Percentiles rank a stretch among this genome's conserved stretches.
Conservation (phyloP, 495 filamentous ascomycete species). For the Massariosphaeria phaeospora region DNA sequence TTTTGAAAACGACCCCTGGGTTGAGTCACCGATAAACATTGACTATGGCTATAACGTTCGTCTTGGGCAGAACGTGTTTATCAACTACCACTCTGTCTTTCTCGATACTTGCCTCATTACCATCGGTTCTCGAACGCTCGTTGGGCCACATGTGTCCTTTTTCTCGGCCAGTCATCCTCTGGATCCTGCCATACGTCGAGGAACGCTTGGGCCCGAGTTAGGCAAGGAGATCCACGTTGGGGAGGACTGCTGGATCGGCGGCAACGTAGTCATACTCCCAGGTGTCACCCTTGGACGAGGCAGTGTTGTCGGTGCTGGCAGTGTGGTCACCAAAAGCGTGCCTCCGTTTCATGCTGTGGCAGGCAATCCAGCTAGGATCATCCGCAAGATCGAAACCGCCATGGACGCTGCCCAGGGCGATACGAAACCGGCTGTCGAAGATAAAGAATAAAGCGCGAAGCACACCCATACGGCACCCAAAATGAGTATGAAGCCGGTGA, state of each 20-base stretch:
- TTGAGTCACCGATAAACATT: constrained; percentile 64
- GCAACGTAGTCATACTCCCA: constrained; percentile 66
- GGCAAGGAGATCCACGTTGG: constrained; percentile 73
- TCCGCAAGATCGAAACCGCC: constrained; percentile 31
- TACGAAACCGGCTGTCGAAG: no score
- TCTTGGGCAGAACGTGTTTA: constrained; percentile 62
- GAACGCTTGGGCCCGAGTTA: constrained; percentile 66
- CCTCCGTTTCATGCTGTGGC: constrained; percentile 38
- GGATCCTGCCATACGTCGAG: constrained; percentile 67
- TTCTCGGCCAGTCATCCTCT: constrained; percentile 71
- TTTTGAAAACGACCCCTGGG: constrained; percentile 58
- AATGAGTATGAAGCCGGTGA: no score
- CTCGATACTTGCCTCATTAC: constrained; percentile 74
- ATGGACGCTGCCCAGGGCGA: constrained; percentile 29
- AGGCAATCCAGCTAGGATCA: constrained; percentile 40
- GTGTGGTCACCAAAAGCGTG: constrained; percentile 71
- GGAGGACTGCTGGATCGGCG: constrained; percentile 88
- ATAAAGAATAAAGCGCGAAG: no score
- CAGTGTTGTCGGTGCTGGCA: constrained; percentile 74
- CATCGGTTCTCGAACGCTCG: constrained; percentile 71
- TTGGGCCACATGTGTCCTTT: constrained; percentile 74
- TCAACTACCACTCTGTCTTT: constrained; percentile 72
- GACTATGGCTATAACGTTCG: constrained; percentile 75
- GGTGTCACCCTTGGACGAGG: constrained; percentile 80
- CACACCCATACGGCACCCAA: no score